Evolutionary conservation across 2,329 filamentous ascomycete genomes (phyloP).

Genomic region (Talaromyces rugulosus): DNA sequence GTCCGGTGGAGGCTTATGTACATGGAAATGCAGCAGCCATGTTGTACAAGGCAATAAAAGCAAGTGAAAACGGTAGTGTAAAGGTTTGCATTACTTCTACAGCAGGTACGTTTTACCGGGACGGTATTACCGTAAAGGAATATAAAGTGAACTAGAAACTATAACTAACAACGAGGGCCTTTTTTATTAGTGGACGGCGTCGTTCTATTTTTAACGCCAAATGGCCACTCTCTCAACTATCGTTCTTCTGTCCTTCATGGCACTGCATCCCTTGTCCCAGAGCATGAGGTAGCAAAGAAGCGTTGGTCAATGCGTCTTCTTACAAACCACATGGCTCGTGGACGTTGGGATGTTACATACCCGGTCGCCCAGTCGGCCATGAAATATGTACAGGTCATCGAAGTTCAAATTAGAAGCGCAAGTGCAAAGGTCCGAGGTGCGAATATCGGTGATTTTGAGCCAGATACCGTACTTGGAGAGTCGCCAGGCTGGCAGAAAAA

Average conservation of each 20-base stretch:
- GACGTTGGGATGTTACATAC: slow-evolving; percentile 10
- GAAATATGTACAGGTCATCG: slow-evolving; percentile 11
- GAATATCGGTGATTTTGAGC: slow-evolving; percentile 9
- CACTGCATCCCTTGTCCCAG: slow-evolving; percentile 3
- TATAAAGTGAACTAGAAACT: not conserved
- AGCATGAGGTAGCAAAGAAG: not conserved
- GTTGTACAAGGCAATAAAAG: slow-evolving; percentile 17
- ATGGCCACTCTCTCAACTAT: slow-evolving; percentile 14
- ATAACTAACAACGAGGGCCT: not conserved
- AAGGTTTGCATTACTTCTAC: slow-evolving; percentile 10
- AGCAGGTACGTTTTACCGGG: not conserved
- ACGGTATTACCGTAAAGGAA: not conserved
- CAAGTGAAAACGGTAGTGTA: slow-evolving; percentile 17
- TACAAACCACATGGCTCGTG: slow-evolving; percentile 12
- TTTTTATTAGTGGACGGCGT: slow-evolving; percentile 7
- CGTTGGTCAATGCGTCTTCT: slow-evolving; percentile 12
- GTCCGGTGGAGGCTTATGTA: slow-evolving; percentile 10
- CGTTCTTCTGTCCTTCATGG: slow-evolving; percentile 12
- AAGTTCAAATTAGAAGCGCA: slow-evolving; percentile 7
- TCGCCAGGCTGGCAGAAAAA: slow-evolving; percentile 4
- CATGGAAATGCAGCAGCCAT: slow-evolving; percentile 38
- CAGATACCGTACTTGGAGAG: not conserved
- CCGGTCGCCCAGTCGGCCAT: slow-evolving; percentile 6
- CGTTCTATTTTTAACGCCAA: slow-evolving; percentile 10
- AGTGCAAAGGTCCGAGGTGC: slow-evolving; percentile 10